Conservation (phyloP, 2,329 filamentous ascomycete species). For the Pseudogymnoascus sp. region DNA sequence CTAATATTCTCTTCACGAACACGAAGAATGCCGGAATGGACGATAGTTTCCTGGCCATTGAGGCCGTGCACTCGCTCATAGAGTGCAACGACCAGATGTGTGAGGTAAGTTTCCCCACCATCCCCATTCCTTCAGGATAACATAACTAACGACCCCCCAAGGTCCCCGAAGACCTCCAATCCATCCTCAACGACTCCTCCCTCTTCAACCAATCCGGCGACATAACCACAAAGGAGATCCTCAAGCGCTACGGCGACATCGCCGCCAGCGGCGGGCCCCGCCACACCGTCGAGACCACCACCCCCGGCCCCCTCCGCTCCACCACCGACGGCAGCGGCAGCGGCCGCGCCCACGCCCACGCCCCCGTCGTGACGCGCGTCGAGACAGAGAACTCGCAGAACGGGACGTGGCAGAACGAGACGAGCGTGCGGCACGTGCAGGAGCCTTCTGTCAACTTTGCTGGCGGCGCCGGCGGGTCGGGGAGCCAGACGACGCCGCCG, state of each 20-base stretch:
- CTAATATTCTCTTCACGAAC: conserved; percentile 78
- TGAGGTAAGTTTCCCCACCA: conserved; percentile 56
- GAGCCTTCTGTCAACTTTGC: conserved; percentile 42
- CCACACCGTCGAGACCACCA: conserved; percentile 51
- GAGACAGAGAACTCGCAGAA: conserved; percentile 76
- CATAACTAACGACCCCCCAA: conserved; percentile 32
- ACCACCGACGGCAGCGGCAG: conserved; percentile 41
- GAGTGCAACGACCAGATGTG: conserved; percentile 94
- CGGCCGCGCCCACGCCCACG: conserved; percentile 38
- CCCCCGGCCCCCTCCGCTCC: conserved; percentile 43
- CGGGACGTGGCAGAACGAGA: conserved; percentile 69
- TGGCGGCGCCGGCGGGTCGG: conserved; percentile 21
- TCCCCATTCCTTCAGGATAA: no score
- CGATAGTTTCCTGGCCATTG: conserved; percentile 88
- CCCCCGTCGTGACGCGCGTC: conserved; percentile 56
- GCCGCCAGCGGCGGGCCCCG: conserved; percentile 39
- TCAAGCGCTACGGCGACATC: conserved; percentile 86
- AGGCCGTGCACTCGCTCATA: conserved; percentile 85
- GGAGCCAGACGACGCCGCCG: conserved; percentile 41
- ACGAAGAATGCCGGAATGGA: conserved; percentile 61
- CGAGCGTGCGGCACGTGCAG: conserved; percentile 70
- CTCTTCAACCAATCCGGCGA: conserved; percentile 78
- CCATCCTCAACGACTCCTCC: conserved; percentile 72
- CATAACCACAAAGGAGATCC: conserved; percentile 92
- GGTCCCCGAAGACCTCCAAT: conserved; percentile 88